Conservation (phyloP, 2,329 filamentous ascomycete species). For the Thielaviopsis populi region DNA sequence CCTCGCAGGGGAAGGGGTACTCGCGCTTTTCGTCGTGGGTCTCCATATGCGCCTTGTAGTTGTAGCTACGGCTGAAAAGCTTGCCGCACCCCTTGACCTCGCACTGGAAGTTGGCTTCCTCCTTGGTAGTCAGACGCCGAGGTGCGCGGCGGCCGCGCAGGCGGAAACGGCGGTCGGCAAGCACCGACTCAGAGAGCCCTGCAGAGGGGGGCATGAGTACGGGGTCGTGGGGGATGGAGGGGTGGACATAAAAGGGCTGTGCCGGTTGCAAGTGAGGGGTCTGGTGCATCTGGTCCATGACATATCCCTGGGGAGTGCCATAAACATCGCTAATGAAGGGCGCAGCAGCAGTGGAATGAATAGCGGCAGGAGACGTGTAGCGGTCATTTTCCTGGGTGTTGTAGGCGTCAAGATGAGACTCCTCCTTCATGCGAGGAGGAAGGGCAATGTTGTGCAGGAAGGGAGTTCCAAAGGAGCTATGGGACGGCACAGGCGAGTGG, state of each 20-base stretch:
- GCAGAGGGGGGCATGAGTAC: slow-evolving; percentile 18
- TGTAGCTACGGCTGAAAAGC: slow-evolving; percentile 70
- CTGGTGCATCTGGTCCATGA: slow-evolving; percentile 12
- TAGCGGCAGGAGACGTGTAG: slow-evolving; percentile 29
- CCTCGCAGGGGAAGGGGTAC: slow-evolving; percentile 54
- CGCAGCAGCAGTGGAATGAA: slow-evolving; percentile 21
- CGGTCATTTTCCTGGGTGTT: slow-evolving; percentile 16
- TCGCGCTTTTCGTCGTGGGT: slow-evolving; percentile 62
- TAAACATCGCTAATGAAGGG: slow-evolving; percentile 15
- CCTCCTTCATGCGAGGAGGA: slow-evolving; percentile 28
- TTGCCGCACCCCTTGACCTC: slow-evolving; percentile 55
- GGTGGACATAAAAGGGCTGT: neutral
- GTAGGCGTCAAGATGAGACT: slow-evolving; percentile 19
- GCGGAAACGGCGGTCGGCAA: slow-evolving; percentile 6
- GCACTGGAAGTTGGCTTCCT: slow-evolving; percentile 59
- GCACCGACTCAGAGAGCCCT: slow-evolving; percentile 1
- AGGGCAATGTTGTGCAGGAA: slow-evolving; percentile 14
- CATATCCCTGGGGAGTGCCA: slow-evolving; percentile 19
- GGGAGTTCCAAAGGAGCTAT: slow-evolving; percentile 11
- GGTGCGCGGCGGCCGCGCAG: slow-evolving; percentile 25
- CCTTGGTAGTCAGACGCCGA: slow-evolving; percentile 45
- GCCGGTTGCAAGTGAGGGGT: neutral
- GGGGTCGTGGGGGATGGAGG: neutral
- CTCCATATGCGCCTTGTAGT: slow-evolving; percentile 74
- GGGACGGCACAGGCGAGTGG: slow-evolving; percentile 15